Evolutionary conservation across 352 stramenopile species (phyloP), one percentile per base, ranked within the genome.

Genomic region (Phytopythium ostracodes): DNA sequence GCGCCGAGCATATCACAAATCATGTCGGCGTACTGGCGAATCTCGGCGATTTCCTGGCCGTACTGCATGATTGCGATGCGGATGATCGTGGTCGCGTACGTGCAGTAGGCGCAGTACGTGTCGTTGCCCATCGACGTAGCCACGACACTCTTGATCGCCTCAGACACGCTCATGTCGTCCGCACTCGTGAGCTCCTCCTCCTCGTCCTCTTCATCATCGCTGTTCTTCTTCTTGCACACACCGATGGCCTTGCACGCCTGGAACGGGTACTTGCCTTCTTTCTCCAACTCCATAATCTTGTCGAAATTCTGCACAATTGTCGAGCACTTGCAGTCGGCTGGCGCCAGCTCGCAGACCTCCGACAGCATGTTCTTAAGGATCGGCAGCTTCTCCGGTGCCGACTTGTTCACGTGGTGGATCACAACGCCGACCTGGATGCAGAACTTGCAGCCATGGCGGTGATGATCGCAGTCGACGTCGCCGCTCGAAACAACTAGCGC

Each of bases 11-110:
- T 80, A 63, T 80, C 74, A 50, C 84, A 93, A 25, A 91, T 81
- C 72, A 93, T 88, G 50, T 91, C 84, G 0, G 81, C 81, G 36
- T 86, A 88, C 61, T 72, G 52, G 1, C 83, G 81, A 11, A 92
- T 69, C 60, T 87, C 57, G 40, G 75, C 60, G 17, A 92, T 72
- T 49, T 90, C 68, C 1, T 79, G 62, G 4, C 76, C 67, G 43
- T 84, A 79, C 46, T 92, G 73, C 50, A 87, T 67, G 40, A 87
- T 56, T n/a, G 76, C 71, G 27, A 92, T 71, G 53, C 87, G 76
- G 6, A 87, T 52, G 24, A 90, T 59, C 9, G 77, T 92, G 8
- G 73, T 81, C 27, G 81, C 62, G 33, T 84, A 87, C 59, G 84
- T 75, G 62, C 79, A 89, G 62, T 87, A 89, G 1, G 73, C 75